Evolutionary conservation across 805 yeast genomes (phyloP).

Genomic region (Nakazawaea wickerhamii): DNA sequence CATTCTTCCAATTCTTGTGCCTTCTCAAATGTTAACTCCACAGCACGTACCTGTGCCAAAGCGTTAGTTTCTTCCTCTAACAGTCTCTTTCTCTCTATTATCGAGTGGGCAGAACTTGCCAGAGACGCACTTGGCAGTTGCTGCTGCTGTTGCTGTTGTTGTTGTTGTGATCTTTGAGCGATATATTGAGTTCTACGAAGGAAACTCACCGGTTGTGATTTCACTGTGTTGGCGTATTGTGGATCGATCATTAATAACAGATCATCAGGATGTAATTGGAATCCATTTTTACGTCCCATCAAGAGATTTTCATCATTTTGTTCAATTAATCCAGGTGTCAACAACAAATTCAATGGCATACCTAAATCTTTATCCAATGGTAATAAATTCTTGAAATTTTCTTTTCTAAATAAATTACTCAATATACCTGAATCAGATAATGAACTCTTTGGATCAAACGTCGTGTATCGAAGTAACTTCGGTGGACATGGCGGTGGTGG

Average conservation of each 20-base stretch:
- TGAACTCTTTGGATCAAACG: constrained; percentile 34
- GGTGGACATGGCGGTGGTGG: constrained; percentile 96
- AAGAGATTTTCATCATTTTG: constrained; percentile 44
- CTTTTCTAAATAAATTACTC: constrained; percentile 68
- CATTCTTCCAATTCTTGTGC: constrained; percentile 40
- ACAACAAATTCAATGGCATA: constrained; percentile 67
- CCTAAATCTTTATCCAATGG: constrained; percentile 62
- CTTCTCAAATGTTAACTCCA: constrained; percentile 73
- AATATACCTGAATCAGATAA: constrained; percentile 52
- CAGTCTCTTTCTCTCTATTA: constrained; percentile 7
- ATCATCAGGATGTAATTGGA: constrained; percentile 68
- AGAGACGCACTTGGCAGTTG: not conserved
- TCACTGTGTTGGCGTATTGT: constrained; percentile 38
- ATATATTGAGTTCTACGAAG: constrained; percentile 93
- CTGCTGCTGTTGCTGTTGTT: constrained; percentile 15
- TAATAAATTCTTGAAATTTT: constrained; percentile 60
- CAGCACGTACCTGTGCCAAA: constrained; percentile 55
- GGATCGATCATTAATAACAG: constrained; percentile 77
- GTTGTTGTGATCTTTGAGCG: constrained; percentile 32
- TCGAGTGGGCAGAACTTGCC: not conserved
- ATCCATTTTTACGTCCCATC: constrained; percentile 24
- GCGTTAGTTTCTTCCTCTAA: constrained; percentile 42
- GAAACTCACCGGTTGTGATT: constrained; percentile 47
- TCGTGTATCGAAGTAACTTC: constrained; percentile 58
- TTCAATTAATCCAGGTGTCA: constrained; percentile 64